A percentile compares a stretch with the other conserved stretches of the same genome.
Evolutionary conservation across 371 early-diverging fungal species (phyloP).

Genomic region (Lichtheimia hyalospora): DNA sequence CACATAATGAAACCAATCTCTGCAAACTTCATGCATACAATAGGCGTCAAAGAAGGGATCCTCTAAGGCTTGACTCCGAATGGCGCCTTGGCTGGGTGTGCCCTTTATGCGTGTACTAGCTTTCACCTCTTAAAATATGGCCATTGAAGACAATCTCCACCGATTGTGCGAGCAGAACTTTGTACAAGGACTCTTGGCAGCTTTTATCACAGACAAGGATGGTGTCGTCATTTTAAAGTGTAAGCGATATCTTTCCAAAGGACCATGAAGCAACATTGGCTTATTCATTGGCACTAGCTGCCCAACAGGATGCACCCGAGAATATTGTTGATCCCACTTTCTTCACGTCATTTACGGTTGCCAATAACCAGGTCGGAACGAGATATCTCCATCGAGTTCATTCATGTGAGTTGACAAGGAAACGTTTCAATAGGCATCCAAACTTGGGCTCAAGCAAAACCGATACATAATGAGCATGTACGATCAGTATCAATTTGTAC

Average conservation of each 20-base stretch:
- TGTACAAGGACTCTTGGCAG: conserved; percentile 53
- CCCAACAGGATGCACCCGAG: conserved; percentile 24
- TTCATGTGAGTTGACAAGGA: not conserved
- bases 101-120: too few relatives aligned
- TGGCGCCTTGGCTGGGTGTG: too few relatives aligned
- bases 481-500: conserved; percentile 60
- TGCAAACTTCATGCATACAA: too few relatives aligned
- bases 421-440: conserved; percentile 48
- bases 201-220: conserved; percentile 63
- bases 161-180: conserved; percentile 29
- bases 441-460: conserved; percentile 62
- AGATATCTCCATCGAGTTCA: not conserved
- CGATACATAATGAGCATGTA: conserved; percentile 61
- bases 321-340: conserved; percentile 31
- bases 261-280: not conserved
- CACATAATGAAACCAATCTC: too few relatives aligned
- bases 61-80: too few relatives aligned
- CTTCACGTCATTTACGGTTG: conserved; percentile 40
- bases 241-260: conserved; percentile 13
- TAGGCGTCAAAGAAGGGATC: too few relatives aligned
- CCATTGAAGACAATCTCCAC: conserved; percentile 27
- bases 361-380: conserved; percentile 39
- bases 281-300: too few relatives aligned
- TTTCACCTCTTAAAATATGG: conserved; percentile 9
- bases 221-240: conserved; percentile 62